Conservation (phyloP, 352 stramenopile genomes). For the Globisporangium acanthophoron region DNA sequence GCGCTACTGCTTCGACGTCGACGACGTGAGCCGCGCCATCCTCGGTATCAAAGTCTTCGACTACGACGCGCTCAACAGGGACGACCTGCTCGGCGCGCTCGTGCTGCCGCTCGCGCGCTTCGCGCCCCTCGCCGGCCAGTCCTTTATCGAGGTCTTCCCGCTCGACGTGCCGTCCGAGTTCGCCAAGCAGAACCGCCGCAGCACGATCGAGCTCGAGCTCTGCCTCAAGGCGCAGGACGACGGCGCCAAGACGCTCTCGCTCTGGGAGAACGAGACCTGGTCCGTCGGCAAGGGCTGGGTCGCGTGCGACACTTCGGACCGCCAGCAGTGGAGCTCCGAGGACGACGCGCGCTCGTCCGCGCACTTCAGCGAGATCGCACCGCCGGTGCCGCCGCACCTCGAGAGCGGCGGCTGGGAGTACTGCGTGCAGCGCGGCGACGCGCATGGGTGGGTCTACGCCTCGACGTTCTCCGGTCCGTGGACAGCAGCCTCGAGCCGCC, state of each 20-base stretch:
- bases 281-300: conserved; percentile 38
- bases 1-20: conserved; percentile 51
- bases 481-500: conserved; percentile 37
- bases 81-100: conserved; percentile 58
- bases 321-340: conserved; percentile 47
- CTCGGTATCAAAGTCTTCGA: conserved; percentile 58
- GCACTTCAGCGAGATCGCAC: conserved; percentile 40
- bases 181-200: conserved; percentile 33
- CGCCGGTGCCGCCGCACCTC: conserved; percentile 28
- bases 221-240: conserved; percentile 33
- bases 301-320: conserved; percentile 34
- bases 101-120: conserved; percentile 50
- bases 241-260: conserved; percentile 28
- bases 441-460: conserved; percentile 63
- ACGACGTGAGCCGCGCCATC: conserved; percentile 33
- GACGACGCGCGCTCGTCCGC: conserved; percentile 40
- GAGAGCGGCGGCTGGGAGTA: conserved; percentile 48
- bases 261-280: conserved; percentile 74
- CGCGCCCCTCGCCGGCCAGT: conserved; percentile 28
- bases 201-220: conserved; percentile 52
- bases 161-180: conserved; percentile 43
- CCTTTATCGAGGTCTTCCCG: conserved; percentile 43
- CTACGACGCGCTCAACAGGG: conserved; percentile 54
- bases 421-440: conserved; percentile 37
- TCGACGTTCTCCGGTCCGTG: conserved; percentile 56